Conservation (phyloP, 768 basidiomycete species). For the Tulasnella sp. region DNA sequence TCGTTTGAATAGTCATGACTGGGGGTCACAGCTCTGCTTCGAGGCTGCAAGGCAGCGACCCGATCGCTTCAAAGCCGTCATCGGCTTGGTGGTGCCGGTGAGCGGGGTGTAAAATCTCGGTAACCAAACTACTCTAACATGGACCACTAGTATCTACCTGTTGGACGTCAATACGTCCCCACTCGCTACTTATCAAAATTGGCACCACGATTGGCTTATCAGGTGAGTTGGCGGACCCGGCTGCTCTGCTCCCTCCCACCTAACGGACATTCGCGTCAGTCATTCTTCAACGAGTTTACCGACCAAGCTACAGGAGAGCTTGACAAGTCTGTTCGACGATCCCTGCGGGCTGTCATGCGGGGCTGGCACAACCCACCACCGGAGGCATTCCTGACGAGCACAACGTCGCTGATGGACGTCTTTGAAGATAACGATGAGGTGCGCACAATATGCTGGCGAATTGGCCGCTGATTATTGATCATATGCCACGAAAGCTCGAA, state of each 20-base stretch:
- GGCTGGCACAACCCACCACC: constrained; percentile 61
- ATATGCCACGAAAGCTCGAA: constrained; percentile 52
- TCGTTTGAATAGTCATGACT: constrained; percentile 61
- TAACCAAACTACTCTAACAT: not conserved
- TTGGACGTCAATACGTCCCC: constrained; percentile 54
- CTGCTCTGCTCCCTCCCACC: not conserved
- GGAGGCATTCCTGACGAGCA: constrained; percentile 54
- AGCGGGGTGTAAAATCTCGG: constrained; percentile 36
- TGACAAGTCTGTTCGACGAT: constrained; percentile 58
- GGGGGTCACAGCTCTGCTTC: constrained; percentile 66
- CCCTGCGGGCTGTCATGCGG: constrained; percentile 60
- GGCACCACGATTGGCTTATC: constrained; percentile 61
- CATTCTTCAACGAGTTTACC: constrained; percentile 61
- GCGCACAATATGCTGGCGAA: not conserved
- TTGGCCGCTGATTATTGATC: not conserved
- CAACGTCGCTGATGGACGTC: constrained; percentile 55
- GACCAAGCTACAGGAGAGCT: constrained; percentile 58
- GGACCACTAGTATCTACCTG: constrained; percentile 59
- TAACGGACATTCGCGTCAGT: not conserved
- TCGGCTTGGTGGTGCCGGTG: constrained; percentile 66
- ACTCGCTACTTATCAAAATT: constrained; percentile 47
- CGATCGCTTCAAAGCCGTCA: constrained; percentile 61
- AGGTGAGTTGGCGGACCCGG: constrained; percentile 16
- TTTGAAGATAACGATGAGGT: constrained; percentile 40
- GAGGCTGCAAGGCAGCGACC: constrained; percentile 70